Evolutionary conservation across 331 rosid species (phyloP).

Genomic region (Erythrophleum ivorense): DNA sequence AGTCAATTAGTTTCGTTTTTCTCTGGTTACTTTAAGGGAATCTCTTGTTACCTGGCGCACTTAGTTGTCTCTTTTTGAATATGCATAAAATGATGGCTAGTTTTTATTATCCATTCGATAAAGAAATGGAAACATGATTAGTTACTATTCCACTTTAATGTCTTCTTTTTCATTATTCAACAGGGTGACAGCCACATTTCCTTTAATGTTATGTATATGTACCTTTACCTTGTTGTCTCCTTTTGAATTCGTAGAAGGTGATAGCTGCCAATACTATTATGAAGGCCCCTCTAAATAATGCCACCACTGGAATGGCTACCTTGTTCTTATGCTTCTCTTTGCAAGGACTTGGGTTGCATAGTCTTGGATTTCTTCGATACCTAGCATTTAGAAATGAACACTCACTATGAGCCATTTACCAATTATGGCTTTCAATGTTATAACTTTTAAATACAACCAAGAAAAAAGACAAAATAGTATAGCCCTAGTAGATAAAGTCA

Average conservation of each 20-base stretch:
- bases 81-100: background rate
- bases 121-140: background rate
- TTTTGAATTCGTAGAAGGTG: constrained; percentile 10
- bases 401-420: background rate
- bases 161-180: background rate
- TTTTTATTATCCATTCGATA: background rate
- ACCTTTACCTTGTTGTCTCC: constrained; percentile 20
- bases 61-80: constrained; percentile 3
- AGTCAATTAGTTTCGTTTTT: background rate
- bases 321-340: background rate
- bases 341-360: constrained; percentile 30
- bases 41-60: too few relatives aligned
- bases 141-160: background rate
- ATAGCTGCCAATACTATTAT: background rate
- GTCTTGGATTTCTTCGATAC: constrained; percentile 16
- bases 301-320: constrained; percentile 29
- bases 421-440: background rate
- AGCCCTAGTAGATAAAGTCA: background rate
- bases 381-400: constrained; percentile 28
- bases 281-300: constrained; percentile 36
- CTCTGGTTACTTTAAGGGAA: background rate
- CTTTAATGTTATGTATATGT: too few relatives aligned
- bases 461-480: background rate
- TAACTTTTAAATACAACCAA: too few relatives aligned
- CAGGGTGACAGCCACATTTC: background rate